Evolutionary conservation across 1,284 basidiomycete genomes (phyloP).

Genomic region (Cryptococcus sp.): DNA sequence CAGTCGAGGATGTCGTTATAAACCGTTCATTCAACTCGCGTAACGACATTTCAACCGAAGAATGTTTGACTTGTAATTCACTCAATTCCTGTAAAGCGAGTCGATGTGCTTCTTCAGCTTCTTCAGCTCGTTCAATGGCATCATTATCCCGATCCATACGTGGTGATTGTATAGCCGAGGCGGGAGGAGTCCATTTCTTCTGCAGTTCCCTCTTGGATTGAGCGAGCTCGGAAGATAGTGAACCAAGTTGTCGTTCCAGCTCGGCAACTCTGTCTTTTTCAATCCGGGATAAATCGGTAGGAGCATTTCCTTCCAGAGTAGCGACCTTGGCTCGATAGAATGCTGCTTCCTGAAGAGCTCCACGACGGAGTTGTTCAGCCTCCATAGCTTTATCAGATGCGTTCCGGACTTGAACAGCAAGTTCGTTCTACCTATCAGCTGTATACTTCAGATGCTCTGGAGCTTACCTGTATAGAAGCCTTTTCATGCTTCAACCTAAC

Average conservation of each 20-base stretch:
- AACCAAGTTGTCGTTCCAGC: slow-evolving; percentile 72
- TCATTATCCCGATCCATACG: slow-evolving; percentile 78
- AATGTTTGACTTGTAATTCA: slow-evolving; percentile 65
- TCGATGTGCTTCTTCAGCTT: slow-evolving; percentile 73
- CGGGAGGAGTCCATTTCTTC: slow-evolving; percentile 68
- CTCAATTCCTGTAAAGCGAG: slow-evolving; percentile 65
- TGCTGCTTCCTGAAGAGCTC: slow-evolving; percentile 88
- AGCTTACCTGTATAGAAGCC: slow-evolving; percentile 75
- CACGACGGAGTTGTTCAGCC: slow-evolving; percentile 70
- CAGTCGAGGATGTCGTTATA: slow-evolving; percentile 66
- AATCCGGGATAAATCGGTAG: slow-evolving; percentile 63
- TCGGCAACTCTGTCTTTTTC: slow-evolving; percentile 76
- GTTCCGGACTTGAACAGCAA: slow-evolving; percentile 48
- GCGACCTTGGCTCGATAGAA: slow-evolving; percentile 92
- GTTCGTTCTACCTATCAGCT: slow-evolving; percentile 32
- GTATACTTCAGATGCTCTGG: not conserved
- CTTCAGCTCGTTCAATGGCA: slow-evolving; percentile 72
- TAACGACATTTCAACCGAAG: slow-evolving; percentile 61
- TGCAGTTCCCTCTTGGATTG: slow-evolving; percentile 58
- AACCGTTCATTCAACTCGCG: slow-evolving; percentile 76
- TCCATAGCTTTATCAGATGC: slow-evolving; percentile 75
- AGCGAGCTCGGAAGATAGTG: slow-evolving; percentile 63
- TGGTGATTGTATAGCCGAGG: slow-evolving; percentile 67
- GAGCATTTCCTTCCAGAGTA: slow-evolving; percentile 71
- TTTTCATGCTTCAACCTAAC: slow-evolving; percentile 85